Evolutionary conservation across 2,329 filamentous ascomycete species (phyloP), one percentile per base, ranked within the genome.

Genomic region (Penicillium corylophilum): DNA sequence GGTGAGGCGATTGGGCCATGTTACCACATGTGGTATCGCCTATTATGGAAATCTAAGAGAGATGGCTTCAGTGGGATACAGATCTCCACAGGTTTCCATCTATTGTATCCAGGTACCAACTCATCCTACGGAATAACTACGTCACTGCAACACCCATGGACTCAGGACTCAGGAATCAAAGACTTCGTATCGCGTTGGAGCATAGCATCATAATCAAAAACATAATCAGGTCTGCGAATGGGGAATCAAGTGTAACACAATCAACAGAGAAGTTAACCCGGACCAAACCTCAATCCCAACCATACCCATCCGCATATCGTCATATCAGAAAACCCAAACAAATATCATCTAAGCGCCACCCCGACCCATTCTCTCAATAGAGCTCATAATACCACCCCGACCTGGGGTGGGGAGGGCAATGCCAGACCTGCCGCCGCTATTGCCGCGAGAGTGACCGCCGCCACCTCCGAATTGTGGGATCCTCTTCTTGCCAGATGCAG

Each of bases 301-400:
- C 26, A 28, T 28, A 28, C 26, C 3, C 12, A 28, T 28, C 9
- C 10, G 20, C 24, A 23, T 28, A 36, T 36, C 24, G 45, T 44
- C 45, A 48, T 36, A 38, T 56, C 22, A 23, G 31, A 18, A 18
- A 16, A 36, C 3, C 16, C n/a, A 7, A 18, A 16, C 16, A 20
- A 20, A 36, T 20, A 36, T 36, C 33, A 38, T 31, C 49, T 45
- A 67, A 16, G 51, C 58, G 48, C 64, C 65, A 35, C 67, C 67
- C 24, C 79, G 85, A 9, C 90, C 90, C 90, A 95, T 95, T 73
- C 86, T 84, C 77, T 95, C 90, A 69, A 95, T 94, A 16, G 88
- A 90, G 62, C 81, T 88, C 86, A 95, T 86, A 65, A 94, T 87
- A 50, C 87, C 85, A 65, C 87, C 89, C 63, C 89, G 80, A 13